Conservation (phyloP, 352 stramenopile species). For the Globisporangium irregulare region DNA sequence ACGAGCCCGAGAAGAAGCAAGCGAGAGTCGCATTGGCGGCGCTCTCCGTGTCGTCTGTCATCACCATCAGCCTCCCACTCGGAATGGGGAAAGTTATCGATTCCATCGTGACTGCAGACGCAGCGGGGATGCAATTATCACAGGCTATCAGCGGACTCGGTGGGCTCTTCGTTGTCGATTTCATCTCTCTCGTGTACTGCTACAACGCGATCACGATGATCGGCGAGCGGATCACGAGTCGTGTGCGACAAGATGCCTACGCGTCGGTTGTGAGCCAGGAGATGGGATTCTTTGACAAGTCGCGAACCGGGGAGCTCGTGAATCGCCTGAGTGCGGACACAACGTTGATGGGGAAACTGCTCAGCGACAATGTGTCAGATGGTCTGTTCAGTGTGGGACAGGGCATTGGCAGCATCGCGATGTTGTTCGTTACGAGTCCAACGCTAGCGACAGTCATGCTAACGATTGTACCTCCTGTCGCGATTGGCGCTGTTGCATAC, state of each 20-base stretch:
- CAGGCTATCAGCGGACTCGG: slow-evolving; percentile 55
- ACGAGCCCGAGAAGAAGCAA: slow-evolving; percentile 68
- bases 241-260: slow-evolving; percentile 76
- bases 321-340: slow-evolving; percentile 91
- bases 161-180: slow-evolving; percentile 64
- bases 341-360: slow-evolving; percentile 89
- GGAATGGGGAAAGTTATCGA: slow-evolving; percentile 85
- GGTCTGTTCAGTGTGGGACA: slow-evolving; percentile 83
- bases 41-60: slow-evolving; percentile 61
- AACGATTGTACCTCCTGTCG: slow-evolving; percentile 89
- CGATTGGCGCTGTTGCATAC: slow-evolving; percentile 84
- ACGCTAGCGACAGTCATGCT: slow-evolving; percentile 88
- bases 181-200: slow-evolving; percentile 67
- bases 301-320: slow-evolving; percentile 88
- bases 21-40: slow-evolving; percentile 37
- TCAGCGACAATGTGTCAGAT: slow-evolving; percentile 87
- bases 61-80: slow-evolving; percentile 77
- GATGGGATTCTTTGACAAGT: slow-evolving; percentile 89
- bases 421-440: slow-evolving; percentile 91
- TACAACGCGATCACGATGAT: slow-evolving; percentile 86
- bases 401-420: slow-evolving; percentile 76
- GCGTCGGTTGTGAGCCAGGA: slow-evolving; percentile 85
- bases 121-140: slow-evolving; percentile 35
- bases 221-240: slow-evolving; percentile 79
- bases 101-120: slow-evolving; percentile 45